A percentile compares a stretch with the other conserved stretches of the same genome.
phyloP scores from a whole-genome alignment of 1,139 yeast genomes.

The Eremothecium cymbalariae region DNA sequence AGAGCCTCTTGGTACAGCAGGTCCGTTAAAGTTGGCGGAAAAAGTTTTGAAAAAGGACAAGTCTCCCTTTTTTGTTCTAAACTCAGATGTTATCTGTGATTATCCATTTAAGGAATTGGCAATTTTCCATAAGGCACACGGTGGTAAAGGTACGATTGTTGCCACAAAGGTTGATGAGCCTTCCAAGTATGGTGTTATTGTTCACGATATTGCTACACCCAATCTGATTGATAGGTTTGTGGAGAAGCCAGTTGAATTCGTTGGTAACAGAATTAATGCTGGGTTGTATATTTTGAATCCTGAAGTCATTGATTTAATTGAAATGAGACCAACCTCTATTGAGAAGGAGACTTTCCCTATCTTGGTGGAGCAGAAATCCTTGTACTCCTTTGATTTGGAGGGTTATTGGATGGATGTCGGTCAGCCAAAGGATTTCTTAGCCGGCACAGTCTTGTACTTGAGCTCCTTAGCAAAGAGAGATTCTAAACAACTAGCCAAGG shows the following conservation, averaged over 20 bases:
- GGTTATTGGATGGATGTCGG: conserved; percentile 99
- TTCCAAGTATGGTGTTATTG: conserved; percentile 98
- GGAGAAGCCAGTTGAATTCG: conserved; percentile 98
- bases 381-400: conserved; percentile 94
- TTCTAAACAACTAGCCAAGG: conserved; percentile 58
- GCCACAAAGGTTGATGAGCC: conserved; percentile 99
- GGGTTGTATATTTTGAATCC: conserved; percentile 97
- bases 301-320: conserved; percentile 90
- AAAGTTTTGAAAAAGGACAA: conserved; percentile 87
- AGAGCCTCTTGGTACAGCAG: conserved; percentile 99
- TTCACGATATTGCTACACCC: conserved; percentile 87
- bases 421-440: conserved; percentile 98
- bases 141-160: conserved; percentile 96
- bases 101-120: conserved; percentile 93
- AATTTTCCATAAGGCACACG: conserved; percentile 88
- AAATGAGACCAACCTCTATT: conserved; percentile 95
- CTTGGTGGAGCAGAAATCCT: conserved; percentile 78
- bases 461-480: conserved; percentile 74
- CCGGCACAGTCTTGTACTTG: conserved; percentile 92
- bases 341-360: conserved; percentile 99
- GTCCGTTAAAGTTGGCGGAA: conserved; percentile 97
- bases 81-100: conserved; percentile 98
- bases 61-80: conserved; percentile 93
- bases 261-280: conserved; percentile 95
- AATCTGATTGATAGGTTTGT: conserved; percentile 96